phyloP scores from a whole-genome alignment of 805 yeast genomes.

The Dipodascopsis tothii region DNA sequence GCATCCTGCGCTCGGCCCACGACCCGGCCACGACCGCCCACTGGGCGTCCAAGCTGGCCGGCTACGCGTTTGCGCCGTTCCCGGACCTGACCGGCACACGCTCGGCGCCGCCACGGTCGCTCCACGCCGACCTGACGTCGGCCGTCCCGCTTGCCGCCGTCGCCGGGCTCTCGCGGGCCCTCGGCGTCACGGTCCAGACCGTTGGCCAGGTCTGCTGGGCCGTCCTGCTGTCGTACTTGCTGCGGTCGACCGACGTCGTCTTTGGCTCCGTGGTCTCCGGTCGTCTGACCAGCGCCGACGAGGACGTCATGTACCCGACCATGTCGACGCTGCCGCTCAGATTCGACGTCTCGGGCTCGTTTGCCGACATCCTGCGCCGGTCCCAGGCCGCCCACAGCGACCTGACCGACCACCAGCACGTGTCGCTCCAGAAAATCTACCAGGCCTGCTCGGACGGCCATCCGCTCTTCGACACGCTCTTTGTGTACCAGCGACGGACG shows the following conservation, averaged over 20 bases:
- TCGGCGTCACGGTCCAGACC: constrained; percentile 15
- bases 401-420: constrained; percentile 8
- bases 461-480: constrained; percentile 22
- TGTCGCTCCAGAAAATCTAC: constrained; percentile 4
- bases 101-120: neutral
- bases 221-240: constrained; percentile 12
- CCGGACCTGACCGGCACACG: constrained; percentile 1
- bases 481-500: constrained; percentile 15
- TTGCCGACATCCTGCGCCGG: constrained; percentile 5
- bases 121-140: neutral
- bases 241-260: constrained; percentile 11
- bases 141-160: neutral
- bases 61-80: neutral
- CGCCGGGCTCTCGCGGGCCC: constrained; percentile 2
- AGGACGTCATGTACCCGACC: constrained; percentile 18
- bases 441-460: constrained; percentile 5
- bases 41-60: neutral
- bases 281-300: constrained; percentile 17
- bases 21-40: neutral
- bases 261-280: constrained; percentile 25
- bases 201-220: constrained; percentile 17
- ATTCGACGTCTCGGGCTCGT: constrained; percentile 3
- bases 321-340: constrained; percentile 20
- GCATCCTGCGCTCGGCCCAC: neutral
- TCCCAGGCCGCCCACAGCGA: constrained; percentile 3